Conservation (phyloP, 2,329 filamentous ascomycete genomes). For the Verticillium tricorpus region DNA sequence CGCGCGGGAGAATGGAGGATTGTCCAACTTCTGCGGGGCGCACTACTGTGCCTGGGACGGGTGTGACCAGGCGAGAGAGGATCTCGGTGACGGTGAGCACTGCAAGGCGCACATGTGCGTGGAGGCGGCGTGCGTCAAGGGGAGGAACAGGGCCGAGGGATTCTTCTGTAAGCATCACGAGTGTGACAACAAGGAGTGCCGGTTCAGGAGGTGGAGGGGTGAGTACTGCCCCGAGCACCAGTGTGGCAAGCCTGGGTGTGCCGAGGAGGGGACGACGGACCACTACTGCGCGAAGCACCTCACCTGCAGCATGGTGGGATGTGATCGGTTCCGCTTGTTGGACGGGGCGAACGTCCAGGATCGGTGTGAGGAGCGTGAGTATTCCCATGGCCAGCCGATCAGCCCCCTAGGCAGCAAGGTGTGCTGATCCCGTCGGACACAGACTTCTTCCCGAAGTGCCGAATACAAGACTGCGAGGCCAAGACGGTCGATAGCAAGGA, state of each 20-base stretch:
- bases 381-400: background rate
- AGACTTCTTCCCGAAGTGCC: slow-evolving; percentile 8
- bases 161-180: slow-evolving; percentile 18
- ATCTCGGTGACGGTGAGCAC: slow-evolving; percentile 7
- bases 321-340: slow-evolving; percentile 4
- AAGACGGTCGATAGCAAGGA: slow-evolving; percentile 6
- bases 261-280: slow-evolving; percentile 13
- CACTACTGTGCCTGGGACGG: slow-evolving; percentile 23
- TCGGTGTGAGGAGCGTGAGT: slow-evolving; percentile 19
- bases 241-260: slow-evolving; percentile 20
- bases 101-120: slow-evolving; percentile 16
- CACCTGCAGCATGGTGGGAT: slow-evolving; percentile 7
- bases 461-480: slow-evolving; percentile 5
- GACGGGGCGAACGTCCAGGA: slow-evolving; percentile 10
- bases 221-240: slow-evolving; percentile 20
- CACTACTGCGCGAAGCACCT: slow-evolving; percentile 19
- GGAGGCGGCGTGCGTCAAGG: slow-evolving; percentile 18
- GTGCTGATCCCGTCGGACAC: background rate
- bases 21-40: slow-evolving; percentile 19
- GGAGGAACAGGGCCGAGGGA: slow-evolving; percentile 4
- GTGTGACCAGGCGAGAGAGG: slow-evolving; percentile 18
- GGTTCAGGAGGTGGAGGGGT: slow-evolving; percentile 13
- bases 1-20: slow-evolving; percentile 18
- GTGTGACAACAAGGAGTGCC: slow-evolving; percentile 18
- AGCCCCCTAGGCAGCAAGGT: background rate